Evolutionary conservation across 257 asterid species (phyloP).

Genomic region (Solanum okadae): DNA sequence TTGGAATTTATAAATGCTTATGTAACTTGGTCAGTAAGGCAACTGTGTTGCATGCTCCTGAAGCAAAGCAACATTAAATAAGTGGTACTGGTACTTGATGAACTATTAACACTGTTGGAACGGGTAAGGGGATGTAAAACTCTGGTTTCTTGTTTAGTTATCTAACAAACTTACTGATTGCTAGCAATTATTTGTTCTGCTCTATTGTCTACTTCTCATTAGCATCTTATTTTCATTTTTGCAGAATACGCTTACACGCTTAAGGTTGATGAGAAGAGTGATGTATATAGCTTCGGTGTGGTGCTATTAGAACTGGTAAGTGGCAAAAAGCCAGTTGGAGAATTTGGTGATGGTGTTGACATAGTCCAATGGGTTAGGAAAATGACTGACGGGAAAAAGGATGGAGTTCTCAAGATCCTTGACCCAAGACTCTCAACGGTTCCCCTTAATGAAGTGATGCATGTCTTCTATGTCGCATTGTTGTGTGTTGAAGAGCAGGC

Average conservation of each 20-base stretch:
- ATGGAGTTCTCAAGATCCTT: conserved; percentile 65
- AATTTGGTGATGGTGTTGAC: conserved; percentile 96
- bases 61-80: background rate
- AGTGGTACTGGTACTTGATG: background rate
- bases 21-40: background rate
- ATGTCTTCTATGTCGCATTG: conserved; percentile 89
- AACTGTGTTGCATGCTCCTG: background rate
- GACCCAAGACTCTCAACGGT: conserved; percentile 78
- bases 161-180: background rate
- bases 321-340: conserved; percentile 89
- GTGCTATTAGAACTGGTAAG: conserved; percentile 78
- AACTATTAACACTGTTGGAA: background rate
- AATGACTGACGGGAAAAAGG: conserved; percentile 75
- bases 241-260: conserved; percentile 94
- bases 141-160: background rate
- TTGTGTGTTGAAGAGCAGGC: conserved; percentile 95
- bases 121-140: background rate
- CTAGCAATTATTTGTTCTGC: background rate
- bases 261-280: conserved; percentile 96
- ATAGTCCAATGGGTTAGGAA: conserved; percentile 95
- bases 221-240: background rate
- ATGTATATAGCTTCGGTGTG: conserved; percentile 91
- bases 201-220: background rate
- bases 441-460: conserved; percentile 83
- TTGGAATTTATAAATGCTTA: background rate